Evolutionary conservation across 305 asterid genomes (phyloP).

Genomic region (Ilex paraguariensis): DNA sequence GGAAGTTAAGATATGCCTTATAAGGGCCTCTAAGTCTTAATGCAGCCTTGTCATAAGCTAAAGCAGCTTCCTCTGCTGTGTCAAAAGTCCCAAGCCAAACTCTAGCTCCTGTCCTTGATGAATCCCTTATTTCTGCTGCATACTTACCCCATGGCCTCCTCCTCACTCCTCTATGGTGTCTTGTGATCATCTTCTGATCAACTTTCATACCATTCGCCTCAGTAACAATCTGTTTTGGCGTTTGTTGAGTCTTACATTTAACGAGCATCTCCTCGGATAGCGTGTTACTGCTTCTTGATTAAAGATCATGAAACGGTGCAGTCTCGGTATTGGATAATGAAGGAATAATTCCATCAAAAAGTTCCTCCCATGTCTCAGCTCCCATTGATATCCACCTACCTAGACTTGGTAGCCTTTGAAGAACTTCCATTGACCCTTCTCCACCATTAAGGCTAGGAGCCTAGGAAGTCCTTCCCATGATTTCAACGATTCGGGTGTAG

Average conservation of each 20-base stretch:
- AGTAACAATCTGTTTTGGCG: no score
- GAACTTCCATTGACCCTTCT: conserved; percentile 22
- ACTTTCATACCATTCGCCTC: background rate
- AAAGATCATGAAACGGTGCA: no score
- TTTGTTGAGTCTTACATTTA: no score
- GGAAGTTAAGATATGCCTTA: conserved; percentile 55
- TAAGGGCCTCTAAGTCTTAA: conserved; percentile 54
- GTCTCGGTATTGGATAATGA: conserved; percentile 9
- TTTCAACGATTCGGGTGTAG: conserved; percentile 8
- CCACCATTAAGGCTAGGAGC: conserved; percentile 23
- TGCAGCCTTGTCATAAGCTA: conserved; percentile 80
- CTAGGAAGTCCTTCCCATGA: conserved; percentile 45
- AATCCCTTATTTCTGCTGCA: conserved; percentile 79
- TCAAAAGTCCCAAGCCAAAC: conserved; percentile 76
- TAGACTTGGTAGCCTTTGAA: conserved; percentile 62
- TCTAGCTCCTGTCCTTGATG: conserved; percentile 56
- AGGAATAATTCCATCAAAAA: conserved; percentile 27
- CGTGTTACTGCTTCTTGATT: no score
- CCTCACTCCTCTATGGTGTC: conserved; percentile 67
- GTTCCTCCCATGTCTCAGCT: conserved; percentile 55
- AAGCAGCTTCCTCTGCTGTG: conserved; percentile 75
- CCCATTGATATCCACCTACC: conserved; percentile 73
- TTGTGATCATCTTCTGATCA: conserved; percentile 6
- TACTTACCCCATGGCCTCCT: conserved; percentile 82
- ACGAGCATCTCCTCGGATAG: no score